phyloP scores from a whole-genome alignment of 2,329 filamentous ascomycete species.

The Diaporthe nobilis region DNA sequence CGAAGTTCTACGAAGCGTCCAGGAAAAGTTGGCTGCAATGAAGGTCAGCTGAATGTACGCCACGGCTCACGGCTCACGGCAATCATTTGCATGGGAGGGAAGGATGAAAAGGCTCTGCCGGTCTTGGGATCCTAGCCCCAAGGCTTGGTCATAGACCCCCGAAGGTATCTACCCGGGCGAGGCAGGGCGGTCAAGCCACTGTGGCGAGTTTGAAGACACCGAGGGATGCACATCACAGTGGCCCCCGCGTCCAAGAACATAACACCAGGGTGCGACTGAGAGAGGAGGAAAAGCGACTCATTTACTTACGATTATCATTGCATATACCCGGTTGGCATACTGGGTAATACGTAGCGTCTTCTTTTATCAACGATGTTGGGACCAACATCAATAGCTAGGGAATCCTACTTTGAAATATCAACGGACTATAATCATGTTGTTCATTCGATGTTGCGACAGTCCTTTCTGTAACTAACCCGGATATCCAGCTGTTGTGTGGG shows the following conservation, averaged over 20 bases:
- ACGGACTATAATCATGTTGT: background rate
- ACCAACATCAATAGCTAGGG: background rate
- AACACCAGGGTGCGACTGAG: background rate
- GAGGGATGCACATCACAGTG: too few species aligned
- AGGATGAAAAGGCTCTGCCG: background rate
- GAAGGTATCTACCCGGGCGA: background rate
- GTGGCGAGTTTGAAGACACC: background rate
- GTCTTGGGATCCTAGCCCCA: too few species aligned
- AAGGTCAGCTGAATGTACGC: slow-evolving; percentile 48
- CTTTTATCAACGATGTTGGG: background rate
- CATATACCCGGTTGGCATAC: slow-evolving; percentile 32
- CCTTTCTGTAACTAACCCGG: too few species aligned
- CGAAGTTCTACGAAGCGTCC: slow-evolving; percentile 69
- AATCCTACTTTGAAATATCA: background rate
- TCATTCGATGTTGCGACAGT: background rate
- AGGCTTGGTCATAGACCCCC: background rate
- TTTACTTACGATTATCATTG: slow-evolving; percentile 16
- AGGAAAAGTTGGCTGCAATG: slow-evolving; percentile 66
- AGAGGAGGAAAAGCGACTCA: slow-evolving; percentile 7
- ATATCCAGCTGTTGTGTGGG: background rate
- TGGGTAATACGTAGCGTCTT: slow-evolving; percentile 23
- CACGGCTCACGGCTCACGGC: slow-evolving; percentile 1
- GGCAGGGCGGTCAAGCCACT: background rate
- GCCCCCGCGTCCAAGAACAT: background rate
- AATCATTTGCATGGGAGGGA: slow-evolving; percentile 1